Base-by-base conservation (phyloP, 306 rosid genomes). In the Fragaria iinumae region DNA sequence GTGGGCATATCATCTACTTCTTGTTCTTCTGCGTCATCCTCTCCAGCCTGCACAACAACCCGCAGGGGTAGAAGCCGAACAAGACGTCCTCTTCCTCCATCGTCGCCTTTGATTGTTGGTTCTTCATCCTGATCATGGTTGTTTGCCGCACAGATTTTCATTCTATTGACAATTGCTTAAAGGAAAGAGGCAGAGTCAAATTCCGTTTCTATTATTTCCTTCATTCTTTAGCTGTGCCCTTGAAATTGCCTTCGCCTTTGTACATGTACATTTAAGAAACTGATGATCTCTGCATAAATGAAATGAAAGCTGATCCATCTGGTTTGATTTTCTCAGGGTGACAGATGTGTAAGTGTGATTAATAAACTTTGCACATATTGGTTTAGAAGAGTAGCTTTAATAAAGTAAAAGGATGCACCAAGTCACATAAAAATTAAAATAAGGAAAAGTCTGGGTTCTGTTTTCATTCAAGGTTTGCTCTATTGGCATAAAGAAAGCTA, bases 1-100 rank as follows among this genome's bases (percentile, higher is more conserved):
- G 53, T 63, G 11, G 78, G 60, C 71, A 17, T 29, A 11, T 70
- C 70, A 62, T 82, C 92, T 38, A 86, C 81, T 63, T 77, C 91
- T 2, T 82, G 90, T 13, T 67, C 85, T 1, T 82, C 93, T n/a
- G 52, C 84, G 0, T 76, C 90, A 27, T 55, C 93, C 32, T 83
- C 96, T 17, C 87, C 89, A 23, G 75, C 89, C 38, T 53, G 56
- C 69, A 79, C 86, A 0, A 83, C 80, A 69, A 64, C 34, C 9
- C 89, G 91, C 47, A 84, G 98, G 68, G 97, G 98, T 52, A 89
- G 98, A 82, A 94, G 95, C 84, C 81, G 96, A 84, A 90, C 76
- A 16, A 81, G 97, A 82, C 89, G 98, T 1, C 38, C 96, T 34
- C 93, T 78, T 76, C 96, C 93, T 43, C 94, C 91, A 6, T 48